Base-by-base conservation (phyloP, 306 rosid species). In the Phaseolus lunatus region DNA sequence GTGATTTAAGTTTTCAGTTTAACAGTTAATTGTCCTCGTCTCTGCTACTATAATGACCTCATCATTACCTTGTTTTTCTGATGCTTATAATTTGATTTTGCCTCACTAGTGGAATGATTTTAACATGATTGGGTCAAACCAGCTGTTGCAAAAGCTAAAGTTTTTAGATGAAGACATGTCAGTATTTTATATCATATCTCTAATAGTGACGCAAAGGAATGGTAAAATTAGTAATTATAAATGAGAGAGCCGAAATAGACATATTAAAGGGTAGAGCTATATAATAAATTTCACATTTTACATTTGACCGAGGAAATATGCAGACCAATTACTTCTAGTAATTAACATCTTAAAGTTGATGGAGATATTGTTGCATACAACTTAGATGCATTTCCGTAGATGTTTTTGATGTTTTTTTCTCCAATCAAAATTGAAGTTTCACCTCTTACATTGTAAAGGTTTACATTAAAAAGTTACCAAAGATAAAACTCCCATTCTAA, bases 31-130 rank as follows among this genome's bases (percentile, higher is more conserved):
- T 67, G 56, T 48, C 15, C 37, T 59, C n/a, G 8, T 43, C 67
- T 76, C 57, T 77, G 19, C 57, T 29, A 15, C 73, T 29, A 18
- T 52, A 23, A 24, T 80, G 33, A 23, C 27, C 7, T 26, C 1
- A 27, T 39, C 16, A 2, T 37, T 12, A 41, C 4, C 13, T 50
- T 58, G 70, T 67, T 75, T 73, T 19, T 57, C 3, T 35, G 9
- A 50, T 72, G 45, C 26, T 59, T 85, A 22, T 26, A 70, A 71
- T 50, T 50, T 78, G 67, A 43, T 37, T 31, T 74, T 68, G 23
- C 37, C 63, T 66, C 39, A 50, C 7, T 22, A 56, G 45, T 65
- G 78, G 75, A 76, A 78, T 69, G 41, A 24, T 61, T 59, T 24
- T 33, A 73, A 72, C 77, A 71, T 11, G 10, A 59, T 29, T 61